phyloP scores from a whole-genome alignment of 257 asterid species.

The Verbascum thapsus region DNA sequence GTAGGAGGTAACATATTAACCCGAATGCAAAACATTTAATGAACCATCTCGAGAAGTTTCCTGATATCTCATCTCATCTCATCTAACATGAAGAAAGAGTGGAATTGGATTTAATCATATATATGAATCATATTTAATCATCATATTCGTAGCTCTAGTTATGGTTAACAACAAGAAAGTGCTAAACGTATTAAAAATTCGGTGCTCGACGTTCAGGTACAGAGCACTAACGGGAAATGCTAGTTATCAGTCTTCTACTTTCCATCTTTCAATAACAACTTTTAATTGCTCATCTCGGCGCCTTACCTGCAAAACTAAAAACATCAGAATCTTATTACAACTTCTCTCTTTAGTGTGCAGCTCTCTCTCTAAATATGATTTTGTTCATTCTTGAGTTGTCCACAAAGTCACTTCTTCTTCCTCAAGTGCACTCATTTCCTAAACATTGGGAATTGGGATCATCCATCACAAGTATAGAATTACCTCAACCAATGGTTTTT shows the following conservation, averaged over 20 bases:
- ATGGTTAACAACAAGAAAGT: too few relatives aligned
- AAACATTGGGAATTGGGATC: not conserved
- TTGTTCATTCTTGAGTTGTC: conserved; percentile 15
- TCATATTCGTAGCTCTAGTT: too few relatives aligned
- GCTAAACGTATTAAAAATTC: too few relatives aligned
- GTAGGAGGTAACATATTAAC: too few relatives aligned
- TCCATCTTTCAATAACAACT: conserved; percentile 77
- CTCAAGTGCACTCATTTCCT: not conserved
- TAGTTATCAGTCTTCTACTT: conserved; percentile 38
- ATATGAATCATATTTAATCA: too few relatives aligned
- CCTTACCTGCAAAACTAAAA: conserved; percentile 50
- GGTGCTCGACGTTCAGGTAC: too few relatives aligned
- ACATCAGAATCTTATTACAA: conserved; percentile 7
- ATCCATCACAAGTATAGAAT: conserved; percentile 10
- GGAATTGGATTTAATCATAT: too few relatives aligned
- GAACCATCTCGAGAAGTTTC: too few relatives aligned
- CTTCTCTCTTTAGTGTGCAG: not conserved
- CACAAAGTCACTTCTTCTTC: not conserved
- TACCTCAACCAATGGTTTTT: conserved; percentile 74
- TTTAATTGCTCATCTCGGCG: conserved; percentile 56
- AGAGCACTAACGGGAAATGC: conserved; percentile 2
- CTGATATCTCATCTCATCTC: too few relatives aligned
- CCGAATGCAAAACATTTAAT: too few relatives aligned
- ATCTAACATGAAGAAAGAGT: too few relatives aligned
- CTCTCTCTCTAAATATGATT: not conserved